Base-by-base conservation (phyloP, 176 grass and related monocot species). In the Miscanthus lutarioriparius region DNA sequence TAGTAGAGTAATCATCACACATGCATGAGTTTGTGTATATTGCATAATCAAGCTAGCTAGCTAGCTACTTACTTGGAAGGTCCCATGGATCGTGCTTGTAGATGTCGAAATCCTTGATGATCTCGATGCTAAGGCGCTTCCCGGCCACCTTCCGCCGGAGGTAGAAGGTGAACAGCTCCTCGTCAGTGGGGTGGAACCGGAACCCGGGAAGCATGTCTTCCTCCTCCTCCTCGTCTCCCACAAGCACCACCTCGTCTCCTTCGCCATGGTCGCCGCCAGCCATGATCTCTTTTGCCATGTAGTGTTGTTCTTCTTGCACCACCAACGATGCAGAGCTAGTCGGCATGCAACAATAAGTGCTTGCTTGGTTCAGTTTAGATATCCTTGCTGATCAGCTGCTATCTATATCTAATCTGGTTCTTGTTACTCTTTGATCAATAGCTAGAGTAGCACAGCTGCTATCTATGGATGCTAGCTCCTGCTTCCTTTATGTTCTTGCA, bases 141-240 rank as follows among this genome's bases (percentile, higher is more conserved):
- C 85, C 93, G 28, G 83, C 86, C 20, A 94, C 84, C 86, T 97
- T 97, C 68, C 95, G 80, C 4, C 67, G 84, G 17, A 97, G 91
- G 59, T 97, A 97, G 77, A 94, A 97, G n/a, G 79, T 78, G 8
- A 97, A 85, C 39, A 97, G 94, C 78, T 97, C 94, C 41, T 97
- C 94, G 22, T 97, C 94, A 8, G 94, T 97, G 6, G 94, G 94
- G 73, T 97, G 94, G 54, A 97, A 97, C 30, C 94, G 85, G 88
- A 92, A 97, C 2, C 94, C 94, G 0, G 95, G 95, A 5, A 94
- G 90, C 36, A 85, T 20, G 3, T 91, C 82, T 6, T 97, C 91
- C 1, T 89, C 83, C 8, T 92, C 89, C 1, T 94, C 82, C 43
- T 80, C 77, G 10, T 79, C 28, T 16, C 43, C 78, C 8, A 67